Percentiles rank a stretch among this genome's conserved stretches.
phyloP scores from a whole-genome alignment of 2,329 filamentous ascomycete species.

The Westerdykella ornata region DNA sequence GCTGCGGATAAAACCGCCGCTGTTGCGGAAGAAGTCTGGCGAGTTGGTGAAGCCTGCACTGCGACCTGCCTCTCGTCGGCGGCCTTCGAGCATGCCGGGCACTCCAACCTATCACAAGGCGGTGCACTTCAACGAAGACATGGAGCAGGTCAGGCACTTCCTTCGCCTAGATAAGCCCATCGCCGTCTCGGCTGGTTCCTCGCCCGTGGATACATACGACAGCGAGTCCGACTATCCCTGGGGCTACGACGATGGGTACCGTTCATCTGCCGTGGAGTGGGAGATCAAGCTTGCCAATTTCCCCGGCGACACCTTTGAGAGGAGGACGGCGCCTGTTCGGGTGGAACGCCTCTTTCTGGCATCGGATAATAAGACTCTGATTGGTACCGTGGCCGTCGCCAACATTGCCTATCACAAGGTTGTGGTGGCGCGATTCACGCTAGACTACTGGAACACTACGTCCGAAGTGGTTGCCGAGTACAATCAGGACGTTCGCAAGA shows the following conservation, averaged over 20 bases:
- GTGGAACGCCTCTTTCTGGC: slow-evolving; percentile 85
- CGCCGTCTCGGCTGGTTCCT: slow-evolving; percentile 92
- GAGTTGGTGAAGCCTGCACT: slow-evolving; percentile 92
- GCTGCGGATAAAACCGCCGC: slow-evolving; percentile 65
- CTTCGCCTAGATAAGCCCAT: slow-evolving; percentile 87
- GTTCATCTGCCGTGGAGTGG: slow-evolving; percentile 60
- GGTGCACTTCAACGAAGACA: slow-evolving; percentile 95
- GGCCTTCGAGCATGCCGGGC: slow-evolving; percentile 94
- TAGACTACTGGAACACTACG: slow-evolving; percentile 98
- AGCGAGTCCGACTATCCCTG: slow-evolving; percentile 90
- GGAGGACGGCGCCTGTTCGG: slow-evolving; percentile 62
- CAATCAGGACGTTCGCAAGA: slow-evolving; percentile 66
- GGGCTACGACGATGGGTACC: slow-evolving; percentile 46
- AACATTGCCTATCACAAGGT: slow-evolving; percentile 86
- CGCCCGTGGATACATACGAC: slow-evolving; percentile 81
- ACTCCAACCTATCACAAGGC: slow-evolving; percentile 94
- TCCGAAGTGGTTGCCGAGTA: slow-evolving; percentile 91
- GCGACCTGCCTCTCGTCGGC: slow-evolving; percentile 66
- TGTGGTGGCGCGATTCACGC: slow-evolving; percentile 87
- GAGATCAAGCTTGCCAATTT: slow-evolving; percentile 83
- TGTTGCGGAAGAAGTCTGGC: slow-evolving; percentile 97
- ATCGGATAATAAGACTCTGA: slow-evolving; percentile 73
- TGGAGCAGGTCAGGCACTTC: slow-evolving; percentile 95
- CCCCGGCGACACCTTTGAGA: slow-evolving; percentile 58
- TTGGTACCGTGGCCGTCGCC: slow-evolving; percentile 76